Evolutionary conservation across 257 asterid genomes (phyloP), one percentile per base, ranked within the genome.

Genomic region (Craterostigma plantagineum): DNA sequence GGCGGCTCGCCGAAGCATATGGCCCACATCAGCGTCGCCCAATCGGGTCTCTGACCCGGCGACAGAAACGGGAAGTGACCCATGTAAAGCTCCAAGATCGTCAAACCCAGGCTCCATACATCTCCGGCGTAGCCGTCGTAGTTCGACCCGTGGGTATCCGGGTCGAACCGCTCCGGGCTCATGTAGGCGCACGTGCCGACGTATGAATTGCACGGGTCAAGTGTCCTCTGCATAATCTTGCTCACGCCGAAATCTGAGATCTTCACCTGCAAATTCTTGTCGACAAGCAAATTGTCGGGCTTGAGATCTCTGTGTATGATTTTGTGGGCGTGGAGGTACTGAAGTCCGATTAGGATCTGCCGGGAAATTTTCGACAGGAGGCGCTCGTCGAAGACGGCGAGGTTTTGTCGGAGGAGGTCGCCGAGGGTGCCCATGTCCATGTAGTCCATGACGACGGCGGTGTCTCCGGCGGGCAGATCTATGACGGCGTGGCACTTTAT

Each of bases 91-190:
- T 86, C 97, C 61, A 78, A 7, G 11, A 86, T 7, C 0, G 93
- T 86, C 43, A 86, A 42, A 0, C 97, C 97, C 49, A 86, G 48
- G 67, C 97, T 86, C 97, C 97, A 86, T 0, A 81, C 69, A 33
- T 86, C 97, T 0, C 81, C 79, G 30, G 94, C 83, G 55, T 81
- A 86, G 1, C 86, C 96, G 41, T 86, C 59, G 61, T 81, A 81
- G 46, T 64, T 73, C 34, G 69, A 63, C 33, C 96, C 94, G 58
- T 81, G 64, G 0, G 84, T 71, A 0, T 69, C 91, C 45, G 94
- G 94, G 57, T 86, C 94, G 41, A 86, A 86, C 33, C 94, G 66
- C 57, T 86, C 96, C 30, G 96, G n/a, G 96, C 96, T 86, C 97
- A 86, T 86, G 56, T 86, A 86, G 0, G 94, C 94, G 55, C 94